Evolutionary conservation across 495 filamentous ascomycete genomes (phyloP).

Genomic region (Lasiosphaeria miniovina): DNA sequence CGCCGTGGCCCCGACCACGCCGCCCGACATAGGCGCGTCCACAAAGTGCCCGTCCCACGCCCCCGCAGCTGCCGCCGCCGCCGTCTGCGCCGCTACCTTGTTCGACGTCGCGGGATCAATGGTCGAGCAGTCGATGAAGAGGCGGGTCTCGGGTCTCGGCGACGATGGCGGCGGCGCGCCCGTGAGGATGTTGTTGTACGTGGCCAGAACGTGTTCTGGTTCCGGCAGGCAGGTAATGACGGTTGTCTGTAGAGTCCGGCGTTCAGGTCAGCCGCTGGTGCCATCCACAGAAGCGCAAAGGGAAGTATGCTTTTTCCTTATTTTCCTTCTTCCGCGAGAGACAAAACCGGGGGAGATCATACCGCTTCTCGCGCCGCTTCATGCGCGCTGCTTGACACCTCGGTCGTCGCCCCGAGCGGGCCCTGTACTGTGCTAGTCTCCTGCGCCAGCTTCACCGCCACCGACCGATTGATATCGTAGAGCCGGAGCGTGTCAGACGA

Average conservation of each 20-base stretch:
- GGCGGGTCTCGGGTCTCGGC: conserved; percentile 39
- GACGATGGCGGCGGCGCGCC: conserved; percentile 19
- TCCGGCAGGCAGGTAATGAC: conserved; percentile 80
- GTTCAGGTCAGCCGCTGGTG: conserved; percentile 18
- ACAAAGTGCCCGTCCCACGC: conserved; percentile 54
- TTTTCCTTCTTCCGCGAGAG: neutral
- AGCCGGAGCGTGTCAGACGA: conserved; percentile 64
- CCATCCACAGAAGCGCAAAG: conserved; percentile 1
- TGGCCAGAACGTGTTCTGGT: conserved; percentile 70
- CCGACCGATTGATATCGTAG: conserved; percentile 69
- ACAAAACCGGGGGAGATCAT: conserved; percentile 37
- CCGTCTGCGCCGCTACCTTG: conserved; percentile 60
- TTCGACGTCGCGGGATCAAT: conserved; percentile 78
- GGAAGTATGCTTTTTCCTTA: neutral
- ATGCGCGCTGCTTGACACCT: conserved; percentile 54
- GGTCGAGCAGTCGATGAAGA: conserved; percentile 82
- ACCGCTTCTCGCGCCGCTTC: conserved; percentile 73
- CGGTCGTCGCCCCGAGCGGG: conserved; percentile 48
- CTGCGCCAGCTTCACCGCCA: conserved; percentile 55
- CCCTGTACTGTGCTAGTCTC: conserved; percentile 52
- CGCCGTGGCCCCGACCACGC: conserved; percentile 74
- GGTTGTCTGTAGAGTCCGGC: conserved; percentile 54
- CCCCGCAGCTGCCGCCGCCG: conserved; percentile 46
- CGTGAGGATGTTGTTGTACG: conserved; percentile 64
- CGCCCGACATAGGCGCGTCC: conserved; percentile 83